A percentile compares a stretch with the other conserved stretches of the same genome.
phyloP scores from a whole-genome alignment of 257 asterid species.

The Craterostigma plantagineum region DNA sequence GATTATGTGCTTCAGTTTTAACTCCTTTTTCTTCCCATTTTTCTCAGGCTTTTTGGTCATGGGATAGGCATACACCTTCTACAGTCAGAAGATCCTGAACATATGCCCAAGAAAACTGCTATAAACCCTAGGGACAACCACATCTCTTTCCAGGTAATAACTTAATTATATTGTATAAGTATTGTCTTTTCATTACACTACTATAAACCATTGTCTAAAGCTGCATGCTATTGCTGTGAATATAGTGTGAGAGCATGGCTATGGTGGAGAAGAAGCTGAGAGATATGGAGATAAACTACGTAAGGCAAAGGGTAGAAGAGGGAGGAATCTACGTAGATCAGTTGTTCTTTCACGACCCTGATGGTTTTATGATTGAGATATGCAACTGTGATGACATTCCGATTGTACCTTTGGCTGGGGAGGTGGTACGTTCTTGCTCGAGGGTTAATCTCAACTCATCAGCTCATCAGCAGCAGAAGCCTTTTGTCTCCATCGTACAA shows the following conservation, averaged over 20 bases:
- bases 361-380: slow-evolving; percentile 89
- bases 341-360: slow-evolving; percentile 87
- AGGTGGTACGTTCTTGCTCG: slow-evolving; percentile 56
- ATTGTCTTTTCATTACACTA: no score
- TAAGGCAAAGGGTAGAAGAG: slow-evolving; percentile 67
- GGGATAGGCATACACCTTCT: background rate
- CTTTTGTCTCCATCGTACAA: no score
- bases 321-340: slow-evolving; percentile 85
- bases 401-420: slow-evolving; percentile 55
- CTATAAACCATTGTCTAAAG: no score
- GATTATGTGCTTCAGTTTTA: no score
- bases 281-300: slow-evolving; percentile 56
- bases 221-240: no score
- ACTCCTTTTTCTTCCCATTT: no score
- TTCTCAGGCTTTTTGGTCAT: slow-evolving; percentile 1
- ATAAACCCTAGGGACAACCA: no score
- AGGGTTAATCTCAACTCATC: slow-evolving; percentile 21
- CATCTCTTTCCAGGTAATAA: no score
- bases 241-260: slow-evolving; percentile 88
- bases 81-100: background rate
- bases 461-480: no score
- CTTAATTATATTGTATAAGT: no score
- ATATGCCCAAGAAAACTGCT: background rate
- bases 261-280: slow-evolving; percentile 76
- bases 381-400: slow-evolving; percentile 91